A percentile compares a stretch with the other conserved stretches of the same genome.
phyloP scores from a whole-genome alignment of 2,329 filamentous ascomycete species.

The Diaporthe citrichinensis region DNA sequence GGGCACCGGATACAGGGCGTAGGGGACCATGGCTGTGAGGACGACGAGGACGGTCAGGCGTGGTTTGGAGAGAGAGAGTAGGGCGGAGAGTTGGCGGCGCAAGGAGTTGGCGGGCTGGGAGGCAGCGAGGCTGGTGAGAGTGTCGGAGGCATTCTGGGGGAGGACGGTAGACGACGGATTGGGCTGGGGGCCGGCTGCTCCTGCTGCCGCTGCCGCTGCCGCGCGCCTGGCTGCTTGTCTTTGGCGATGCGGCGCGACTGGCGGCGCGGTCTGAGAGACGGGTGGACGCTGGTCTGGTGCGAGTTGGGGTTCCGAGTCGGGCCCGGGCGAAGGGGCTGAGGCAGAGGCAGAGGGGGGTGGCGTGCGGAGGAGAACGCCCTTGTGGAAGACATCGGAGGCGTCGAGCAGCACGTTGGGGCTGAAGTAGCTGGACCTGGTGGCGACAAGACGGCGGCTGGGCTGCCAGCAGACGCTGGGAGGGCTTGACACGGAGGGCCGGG shows the following conservation, averaged over 20 bases:
- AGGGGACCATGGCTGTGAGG: constrained; percentile 90
- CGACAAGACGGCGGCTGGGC: constrained; percentile 45
- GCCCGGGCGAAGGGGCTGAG: neutral
- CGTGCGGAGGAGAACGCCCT: constrained; percentile 28
- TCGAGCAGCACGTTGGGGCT: constrained; percentile 52
- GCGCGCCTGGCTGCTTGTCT: constrained; percentile 47
- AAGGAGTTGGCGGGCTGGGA: constrained; percentile 65
- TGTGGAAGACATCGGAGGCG: constrained; percentile 46
- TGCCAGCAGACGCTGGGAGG: constrained; percentile 47
- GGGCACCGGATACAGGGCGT: constrained; percentile 93
- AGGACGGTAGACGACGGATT: constrained; percentile 43
- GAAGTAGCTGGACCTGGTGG: constrained; percentile 52
- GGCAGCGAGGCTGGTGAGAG: constrained; percentile 67
- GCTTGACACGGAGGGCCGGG: neutral
- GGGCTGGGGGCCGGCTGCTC: constrained; percentile 20
- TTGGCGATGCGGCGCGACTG: constrained; percentile 48
- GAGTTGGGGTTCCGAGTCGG: neutral
- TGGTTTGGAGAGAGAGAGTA: constrained; percentile 94
- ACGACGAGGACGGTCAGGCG: constrained; percentile 93
- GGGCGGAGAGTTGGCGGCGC: constrained; percentile 80
- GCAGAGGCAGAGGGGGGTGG: constrained; percentile 33
- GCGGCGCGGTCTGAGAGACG: constrained; percentile 10
- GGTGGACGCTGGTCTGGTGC: neutral
- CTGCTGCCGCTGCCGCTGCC: constrained; percentile 30
- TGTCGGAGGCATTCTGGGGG: constrained; percentile 61